Percentiles rank a stretch among this genome's conserved stretches.
Evolutionary conservation across 345 rosid genomes (phyloP).

Genomic region (Capsella bursapastoris): DNA sequence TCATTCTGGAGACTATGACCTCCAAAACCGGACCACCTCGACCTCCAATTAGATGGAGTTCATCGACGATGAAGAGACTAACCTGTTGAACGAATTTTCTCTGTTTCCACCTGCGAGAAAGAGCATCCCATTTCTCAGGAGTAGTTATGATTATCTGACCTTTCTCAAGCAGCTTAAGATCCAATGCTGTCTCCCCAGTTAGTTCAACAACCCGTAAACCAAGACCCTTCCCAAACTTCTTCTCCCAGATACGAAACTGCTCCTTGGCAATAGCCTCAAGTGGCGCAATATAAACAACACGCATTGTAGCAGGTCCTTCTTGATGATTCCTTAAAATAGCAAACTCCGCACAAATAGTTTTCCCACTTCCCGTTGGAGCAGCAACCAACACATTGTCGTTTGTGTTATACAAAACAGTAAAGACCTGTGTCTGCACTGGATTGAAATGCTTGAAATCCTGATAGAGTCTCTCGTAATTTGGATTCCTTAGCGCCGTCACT

Average conservation of each 20-base stretch:
- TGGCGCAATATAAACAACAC: conserved; percentile 90
- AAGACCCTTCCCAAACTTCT: conserved; percentile 81
- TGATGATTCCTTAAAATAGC: conserved; percentile 87
- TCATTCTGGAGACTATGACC: conserved; percentile 93
- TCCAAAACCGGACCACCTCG: conserved; percentile 92
- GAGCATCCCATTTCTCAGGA: conserved; percentile 98
- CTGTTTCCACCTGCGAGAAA: conserved; percentile 96
- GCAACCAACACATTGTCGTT: conserved; percentile 95
- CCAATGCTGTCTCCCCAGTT: conserved; percentile 83
- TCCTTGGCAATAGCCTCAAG: conserved; percentile 90
- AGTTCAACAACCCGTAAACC: conserved; percentile 85
- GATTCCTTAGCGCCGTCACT: conserved; percentile 90
- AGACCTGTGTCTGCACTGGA: conserved; percentile 98
- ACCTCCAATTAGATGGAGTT: conserved; percentile 95
- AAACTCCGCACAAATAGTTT: conserved; percentile 96
- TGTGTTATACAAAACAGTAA: conserved; percentile 79
- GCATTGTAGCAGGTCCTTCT: conserved; percentile 65
- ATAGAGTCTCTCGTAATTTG: conserved; percentile 84
- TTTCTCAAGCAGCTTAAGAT: conserved; percentile 84
- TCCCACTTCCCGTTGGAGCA: conserved; percentile 98
- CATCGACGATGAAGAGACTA: conserved; percentile 91
- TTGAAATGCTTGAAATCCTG: conserved; percentile 88
- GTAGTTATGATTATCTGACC: conserved; percentile 87
- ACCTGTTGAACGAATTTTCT: conserved; percentile 86
- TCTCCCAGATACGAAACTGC: conserved; percentile 79